Base-by-base conservation (phyloP, 371 early-diverging fungal species). In the Saksenaea oblongispora region DNA sequence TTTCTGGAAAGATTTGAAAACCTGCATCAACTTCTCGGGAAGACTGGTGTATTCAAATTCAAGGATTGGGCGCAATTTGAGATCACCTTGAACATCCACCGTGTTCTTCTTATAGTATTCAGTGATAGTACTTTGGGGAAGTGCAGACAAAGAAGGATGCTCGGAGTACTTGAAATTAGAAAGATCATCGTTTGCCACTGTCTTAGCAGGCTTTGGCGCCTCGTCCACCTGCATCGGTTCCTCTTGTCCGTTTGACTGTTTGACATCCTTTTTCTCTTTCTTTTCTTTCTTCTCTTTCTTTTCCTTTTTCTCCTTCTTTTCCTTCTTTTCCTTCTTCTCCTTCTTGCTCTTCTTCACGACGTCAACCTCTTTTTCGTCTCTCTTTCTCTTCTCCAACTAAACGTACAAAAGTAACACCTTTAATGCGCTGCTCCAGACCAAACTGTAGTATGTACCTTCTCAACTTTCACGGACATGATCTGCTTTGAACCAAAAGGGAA, bases 1-100 rank as follows among this genome's bases (percentile, higher is more conserved):
- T 17, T 82, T 81, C 22, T 86, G 75, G 78, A 96, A 99, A 24
- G 91, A 89, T 73, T 87, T 80, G 72, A 98, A 92, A 31, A 91
- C 88, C 26, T 88, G 80, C 55, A 96, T 74, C 54, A 99, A 77
- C 53, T 84, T 76, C 1, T 72, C 58, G 39, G 90, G 88, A 65
- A 95, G 87, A 27, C 85, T 82, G 18, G 94, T 87, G 58, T 93
- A 85, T 34, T 67, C 64, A 63, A 97, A 96, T 59, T 90, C 83
- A 55, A 93, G 74, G 60, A 89, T 91, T 35, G 95, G 96, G 55
- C 88, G 78, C 58, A 86, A 82, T 10, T 85, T 76, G 37, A 85
- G 82, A 65, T 87, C 87, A 37, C 90, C 87, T 5, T 80, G 80
- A 2, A 89, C 80, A 26, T 86, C 82, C 51, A 94, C 89, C 34